Evolutionary conservation across 495 filamentous ascomycete genomes (phyloP), one percentile per base, ranked within the genome.

Genomic region (Talaromyces thailandensis): DNA sequence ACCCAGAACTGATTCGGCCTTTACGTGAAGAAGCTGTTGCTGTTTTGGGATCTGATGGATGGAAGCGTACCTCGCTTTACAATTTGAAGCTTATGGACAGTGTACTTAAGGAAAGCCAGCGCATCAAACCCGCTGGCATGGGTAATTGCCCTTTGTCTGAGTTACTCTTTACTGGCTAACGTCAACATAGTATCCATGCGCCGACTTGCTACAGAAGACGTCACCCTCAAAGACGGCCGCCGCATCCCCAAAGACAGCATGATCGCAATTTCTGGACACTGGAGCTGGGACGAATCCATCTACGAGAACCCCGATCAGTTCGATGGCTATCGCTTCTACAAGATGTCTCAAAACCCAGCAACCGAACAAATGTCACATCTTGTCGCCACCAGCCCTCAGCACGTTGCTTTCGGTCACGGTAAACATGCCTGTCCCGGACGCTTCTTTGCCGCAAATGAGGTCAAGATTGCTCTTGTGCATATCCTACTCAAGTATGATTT

Each of bases 401-500:
- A 76, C 58, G 63, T 84, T 45, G 73, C 75, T 58, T 85, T 84
- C 62, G 83, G 83, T 2, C 63, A 75, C 14, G 83, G 83, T n/a
- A 74, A 70, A 5, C 64, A 71, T 24, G 68, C 68, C 1, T 86
- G 82, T 65, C 82, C 82, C 0, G 84, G 84, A 0, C 68, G 84
- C 14, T 84, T 82, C 68, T 85, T 85, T 59, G 82, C 81, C 0
- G 68, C 71, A 2, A 73, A 72, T 4, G 73, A 81, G 63, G 70
- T 82, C 62, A 86, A 86, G 67, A 72, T 81, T 35, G 68, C 81
- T 18, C 61, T 87, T 5, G 73, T 69, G 9, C 76, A 82, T 62
- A 59, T 84, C 24, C 60, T 88, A 32, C 64, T 83, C 40, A 77
- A 78, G 55, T 87, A 84, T 58, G 85, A 89, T 25, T 75, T 82